A percentile compares a stretch with the other conserved stretches of the same genome.
Conservation (phyloP, 257 asterid species). For the Ilex aquifolium region DNA sequence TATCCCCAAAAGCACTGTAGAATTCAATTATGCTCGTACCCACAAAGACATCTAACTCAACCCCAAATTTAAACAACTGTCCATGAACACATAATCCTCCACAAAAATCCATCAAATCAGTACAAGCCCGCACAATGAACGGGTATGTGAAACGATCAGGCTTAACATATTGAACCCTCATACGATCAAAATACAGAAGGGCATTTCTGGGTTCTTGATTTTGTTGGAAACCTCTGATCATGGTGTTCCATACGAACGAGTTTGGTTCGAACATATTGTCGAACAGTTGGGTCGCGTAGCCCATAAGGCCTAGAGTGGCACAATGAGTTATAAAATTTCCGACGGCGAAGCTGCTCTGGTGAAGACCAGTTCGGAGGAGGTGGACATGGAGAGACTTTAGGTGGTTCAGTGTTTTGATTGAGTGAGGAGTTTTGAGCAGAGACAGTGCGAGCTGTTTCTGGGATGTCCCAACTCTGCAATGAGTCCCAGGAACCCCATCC, state of each 20-base stretch:
- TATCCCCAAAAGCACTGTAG: constrained; percentile 6
- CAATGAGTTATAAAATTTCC: constrained; percentile 12
- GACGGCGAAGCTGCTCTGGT: constrained; percentile 13
- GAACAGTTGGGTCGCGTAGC: constrained; percentile 15
- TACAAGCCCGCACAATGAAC: constrained; percentile 15
- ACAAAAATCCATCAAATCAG: constrained; percentile 7
- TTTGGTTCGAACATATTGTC: constrained; percentile 18
- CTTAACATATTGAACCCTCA: constrained; percentile 2
- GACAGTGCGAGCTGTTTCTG: constrained; percentile 8
- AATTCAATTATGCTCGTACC: constrained; percentile 16
- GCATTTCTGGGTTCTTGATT: background rate
- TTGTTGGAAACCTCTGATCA: constrained; percentile 19
- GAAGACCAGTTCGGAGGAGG: constrained; percentile 12
- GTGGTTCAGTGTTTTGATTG: constrained; percentile 9
- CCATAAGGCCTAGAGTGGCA: constrained; percentile 9
- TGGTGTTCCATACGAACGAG: constrained; percentile 22
- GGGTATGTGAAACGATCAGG: constrained; percentile 22
- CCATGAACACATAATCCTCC: constrained; percentile 12
- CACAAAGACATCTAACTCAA: constrained; percentile 14
- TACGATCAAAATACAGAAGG: constrained; percentile 6
- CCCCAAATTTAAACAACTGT: constrained; percentile 13
- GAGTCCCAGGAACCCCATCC: too few relatives aligned
- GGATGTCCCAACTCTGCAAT: background rate
- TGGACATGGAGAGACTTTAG: constrained; percentile 16
- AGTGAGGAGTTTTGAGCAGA: constrained; percentile 9